Percentiles rank a stretch among this genome's conserved stretches.
Conservation (phyloP, 2,329 filamentous ascomycete species). For the Penicillium carneum region DNA sequence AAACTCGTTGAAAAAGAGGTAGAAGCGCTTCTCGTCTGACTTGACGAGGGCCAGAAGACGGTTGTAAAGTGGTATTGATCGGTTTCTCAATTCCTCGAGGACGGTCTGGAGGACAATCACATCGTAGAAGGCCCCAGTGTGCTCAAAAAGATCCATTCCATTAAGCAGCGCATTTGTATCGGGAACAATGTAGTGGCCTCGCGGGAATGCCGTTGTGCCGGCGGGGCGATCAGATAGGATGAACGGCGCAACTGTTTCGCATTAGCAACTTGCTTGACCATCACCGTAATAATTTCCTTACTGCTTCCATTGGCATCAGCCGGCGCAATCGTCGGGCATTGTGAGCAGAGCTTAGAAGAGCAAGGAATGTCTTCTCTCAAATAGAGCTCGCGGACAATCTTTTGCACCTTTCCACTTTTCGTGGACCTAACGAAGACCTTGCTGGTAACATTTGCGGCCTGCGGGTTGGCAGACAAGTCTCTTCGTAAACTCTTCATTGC, state of each 20-base stretch:
- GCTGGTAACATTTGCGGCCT: conserved; percentile 80
- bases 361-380: conserved; percentile 96
- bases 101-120: conserved; percentile 97
- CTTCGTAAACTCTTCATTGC: conserved; percentile 70
- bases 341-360: conserved; percentile 84
- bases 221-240: conserved; percentile 88
- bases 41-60: conserved; percentile 87
- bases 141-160: conserved; percentile 96
- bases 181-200: conserved; percentile 91
- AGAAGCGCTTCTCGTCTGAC: conserved; percentile 95
- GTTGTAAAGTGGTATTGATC: conserved; percentile 93
- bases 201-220: conserved; percentile 79
- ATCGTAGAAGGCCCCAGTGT: conserved; percentile 89
- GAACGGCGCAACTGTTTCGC: conserved; percentile 73
- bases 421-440: conserved; percentile 96
- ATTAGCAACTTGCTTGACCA: conserved; percentile 31
- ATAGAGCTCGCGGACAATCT: conserved; percentile 96
- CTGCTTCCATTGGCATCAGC: conserved; percentile 79
- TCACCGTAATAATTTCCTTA: conserved; percentile 48
- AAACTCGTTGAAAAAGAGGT: conserved; percentile 99
- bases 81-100: conserved; percentile 91
- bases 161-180: conserved; percentile 96
- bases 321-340: conserved; percentile 76
- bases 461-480: conserved; percentile 60
- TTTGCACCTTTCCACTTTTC: conserved; percentile 95